These are phyloP conservation scores for Neoboletus subvelutipes DNA, from an alignment of 768 basidiomycete genomes.

Conservation along the genomic window DNA sequence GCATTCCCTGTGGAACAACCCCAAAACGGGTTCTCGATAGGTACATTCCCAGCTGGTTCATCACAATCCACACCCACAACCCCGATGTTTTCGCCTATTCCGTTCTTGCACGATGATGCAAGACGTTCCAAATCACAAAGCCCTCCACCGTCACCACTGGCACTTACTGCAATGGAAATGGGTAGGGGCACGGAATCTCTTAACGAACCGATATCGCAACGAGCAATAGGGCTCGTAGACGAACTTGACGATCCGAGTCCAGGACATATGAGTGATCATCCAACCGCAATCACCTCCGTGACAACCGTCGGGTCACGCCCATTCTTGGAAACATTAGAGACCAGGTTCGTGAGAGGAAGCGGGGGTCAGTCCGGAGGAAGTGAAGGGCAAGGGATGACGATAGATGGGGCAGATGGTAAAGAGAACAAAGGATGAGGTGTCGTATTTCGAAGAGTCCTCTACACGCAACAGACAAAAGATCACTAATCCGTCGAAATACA, in stretches of 20 bases:
- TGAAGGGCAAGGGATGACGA: constrained; percentile 38
- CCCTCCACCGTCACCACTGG: constrained; percentile 73
- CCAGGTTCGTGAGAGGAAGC: constrained; percentile 60
- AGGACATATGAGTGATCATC: constrained; percentile 81
- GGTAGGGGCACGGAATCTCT: constrained; percentile 36
- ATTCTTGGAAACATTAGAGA: constrained; percentile 55
- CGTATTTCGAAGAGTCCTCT: neutral
- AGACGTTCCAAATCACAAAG: constrained; percentile 77
- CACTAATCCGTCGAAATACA: neutral
- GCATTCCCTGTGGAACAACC: constrained; percentile 56
- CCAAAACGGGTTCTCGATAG: constrained; percentile 28
- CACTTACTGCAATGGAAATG: constrained; percentile 42
- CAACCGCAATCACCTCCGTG: constrained; percentile 65
- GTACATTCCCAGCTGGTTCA: constrained; percentile 42
- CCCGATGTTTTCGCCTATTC: constrained; percentile 84
- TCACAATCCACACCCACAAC: constrained; percentile 65
- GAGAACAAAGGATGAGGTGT: constrained; percentile 49
- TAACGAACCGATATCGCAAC: constrained; percentile 39
- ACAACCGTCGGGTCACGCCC: constrained; percentile 50
- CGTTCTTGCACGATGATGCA: constrained; percentile 83
- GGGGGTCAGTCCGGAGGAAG: constrained; percentile 28
- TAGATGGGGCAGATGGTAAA: constrained; percentile 47
- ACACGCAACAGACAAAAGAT: constrained; percentile 3
- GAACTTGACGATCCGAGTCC: constrained; percentile 84
- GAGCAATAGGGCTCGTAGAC: constrained; percentile 75